Base-by-base conservation (phyloP, 352 stramenopile species). In the Globisporangium nagaii region DNA sequence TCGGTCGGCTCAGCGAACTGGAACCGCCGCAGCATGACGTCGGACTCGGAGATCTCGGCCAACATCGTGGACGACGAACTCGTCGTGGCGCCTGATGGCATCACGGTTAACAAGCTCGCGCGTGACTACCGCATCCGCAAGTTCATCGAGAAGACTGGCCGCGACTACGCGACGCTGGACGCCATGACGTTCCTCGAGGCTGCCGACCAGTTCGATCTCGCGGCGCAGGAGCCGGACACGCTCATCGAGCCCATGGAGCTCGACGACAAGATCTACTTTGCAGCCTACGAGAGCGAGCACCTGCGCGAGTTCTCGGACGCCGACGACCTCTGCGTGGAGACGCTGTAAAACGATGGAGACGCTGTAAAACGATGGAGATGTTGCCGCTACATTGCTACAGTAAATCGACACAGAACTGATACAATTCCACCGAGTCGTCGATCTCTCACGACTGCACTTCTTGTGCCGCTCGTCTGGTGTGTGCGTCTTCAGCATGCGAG, bases 1-100 rank as follows among this genome's bases (percentile, higher is more conserved):
- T 11, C 55, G 28, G 15, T 61, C 13, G 55, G 55, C 28, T 89
- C 75, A 3, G 65, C 66, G 22, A 89, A 89, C 60, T 89, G 75
- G 79, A 87, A 89, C 51, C 63, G 71, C 3, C 73, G 70, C 42
- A 78, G 74, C 41, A 84, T 84, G 71, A 85, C 72, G 8, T 73
- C 59, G 10, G 77, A 84, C 66, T 72, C 64, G 40, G 73, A 87
- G 54, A 65, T 84, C n/a, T 68, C 60, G 10, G 74, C 70, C 2
- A 79, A 79, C 24, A 31, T 84, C 32, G 63, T 88, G 27, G 77
- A 84, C 45, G 57, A 49, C 35, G 51, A 71, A 20, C 62, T 8
- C 24, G 66, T 68, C 9, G 27, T 56, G 25, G 47, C 62, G 2
- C 53, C 24, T 0, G 71, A 78, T 11, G 62, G 70, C 17, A 53